Conservation (phyloP, 2,329 filamentous ascomycete species). For the Penicillium thymicola region DNA sequence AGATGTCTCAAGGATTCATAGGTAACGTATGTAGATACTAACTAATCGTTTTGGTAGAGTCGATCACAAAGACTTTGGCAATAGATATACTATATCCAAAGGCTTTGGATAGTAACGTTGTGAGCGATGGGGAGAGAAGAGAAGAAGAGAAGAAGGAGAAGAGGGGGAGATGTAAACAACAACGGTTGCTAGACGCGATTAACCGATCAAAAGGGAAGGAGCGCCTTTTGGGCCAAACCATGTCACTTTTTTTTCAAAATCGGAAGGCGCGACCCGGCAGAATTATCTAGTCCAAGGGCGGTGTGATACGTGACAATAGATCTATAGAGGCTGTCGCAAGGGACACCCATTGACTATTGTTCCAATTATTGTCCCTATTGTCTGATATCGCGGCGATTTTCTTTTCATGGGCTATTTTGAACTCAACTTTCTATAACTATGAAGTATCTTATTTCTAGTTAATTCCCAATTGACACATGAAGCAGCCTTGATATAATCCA, state of each 20-base stretch:
- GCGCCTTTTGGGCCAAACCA: neutral
- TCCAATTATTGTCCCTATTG: neutral
- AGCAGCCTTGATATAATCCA: neutral
- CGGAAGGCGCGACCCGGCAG: constrained; percentile 5
- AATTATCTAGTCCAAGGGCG: neutral
- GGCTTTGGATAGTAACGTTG: neutral
- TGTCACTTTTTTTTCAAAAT: constrained; percentile 6
- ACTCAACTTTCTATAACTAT: neutral
- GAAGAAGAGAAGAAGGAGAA: neutral
- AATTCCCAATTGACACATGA: neutral
- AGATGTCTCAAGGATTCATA: neutral
- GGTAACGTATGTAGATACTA: neutral
- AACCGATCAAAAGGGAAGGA: neutral
- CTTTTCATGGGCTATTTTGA: neutral
- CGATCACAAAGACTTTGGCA: neutral
- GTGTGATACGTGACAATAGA: neutral
- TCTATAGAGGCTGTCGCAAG: neutral
- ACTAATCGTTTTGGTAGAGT: neutral
- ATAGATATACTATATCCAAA: neutral
- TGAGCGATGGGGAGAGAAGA: neutral
- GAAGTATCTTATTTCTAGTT: neutral
- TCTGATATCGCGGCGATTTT: neutral
- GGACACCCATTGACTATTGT: neutral
- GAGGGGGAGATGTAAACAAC: constrained; percentile 1
- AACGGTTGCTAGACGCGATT: neutral